Evolutionary conservation across 306 rosid species (phyloP).

Genomic region (Heteromeles arbutifolia): DNA sequence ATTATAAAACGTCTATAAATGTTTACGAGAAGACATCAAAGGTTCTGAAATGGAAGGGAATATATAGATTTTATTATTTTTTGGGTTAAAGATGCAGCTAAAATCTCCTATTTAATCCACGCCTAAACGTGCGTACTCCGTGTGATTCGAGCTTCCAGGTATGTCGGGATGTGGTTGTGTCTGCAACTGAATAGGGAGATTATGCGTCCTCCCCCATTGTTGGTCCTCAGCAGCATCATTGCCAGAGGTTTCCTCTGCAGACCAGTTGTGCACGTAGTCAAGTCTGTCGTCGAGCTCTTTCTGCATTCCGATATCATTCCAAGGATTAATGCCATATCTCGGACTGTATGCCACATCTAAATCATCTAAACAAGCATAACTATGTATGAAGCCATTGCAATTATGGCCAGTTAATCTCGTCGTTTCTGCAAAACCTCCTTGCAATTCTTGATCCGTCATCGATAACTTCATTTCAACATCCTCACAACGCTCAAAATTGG

Average conservation of each 20-base stretch:
- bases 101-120: neutral
- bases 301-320: neutral
- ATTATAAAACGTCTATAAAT: neutral
- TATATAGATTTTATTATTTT: neutral
- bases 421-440: slow-evolving; percentile 14
- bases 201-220: neutral
- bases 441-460: slow-evolving; percentile 24
- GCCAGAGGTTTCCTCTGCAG: slow-evolving; percentile 7
- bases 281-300: neutral
- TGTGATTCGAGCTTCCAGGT: slow-evolving; percentile 23
- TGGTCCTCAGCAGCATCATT: slow-evolving; percentile 17
- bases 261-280: neutral
- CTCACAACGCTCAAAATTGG: slow-evolving; percentile 8
- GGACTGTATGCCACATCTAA: neutral
- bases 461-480: slow-evolving; percentile 10
- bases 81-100: neutral
- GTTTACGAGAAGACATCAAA: neutral
- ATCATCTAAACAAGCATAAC: slow-evolving; percentile 14
- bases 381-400: neutral
- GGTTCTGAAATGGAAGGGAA: neutral
- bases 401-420: slow-evolving; percentile 5
- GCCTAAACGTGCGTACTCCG: slow-evolving; percentile 28
- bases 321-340: neutral
- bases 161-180: neutral
- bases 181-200: slow-evolving; percentile 4